Percentiles rank a stretch among this genome's conserved stretches.
Evolutionary conservation across 108 stramenopile species (phyloP).

Genomic region (Conticribra weissflogii): DNA sequence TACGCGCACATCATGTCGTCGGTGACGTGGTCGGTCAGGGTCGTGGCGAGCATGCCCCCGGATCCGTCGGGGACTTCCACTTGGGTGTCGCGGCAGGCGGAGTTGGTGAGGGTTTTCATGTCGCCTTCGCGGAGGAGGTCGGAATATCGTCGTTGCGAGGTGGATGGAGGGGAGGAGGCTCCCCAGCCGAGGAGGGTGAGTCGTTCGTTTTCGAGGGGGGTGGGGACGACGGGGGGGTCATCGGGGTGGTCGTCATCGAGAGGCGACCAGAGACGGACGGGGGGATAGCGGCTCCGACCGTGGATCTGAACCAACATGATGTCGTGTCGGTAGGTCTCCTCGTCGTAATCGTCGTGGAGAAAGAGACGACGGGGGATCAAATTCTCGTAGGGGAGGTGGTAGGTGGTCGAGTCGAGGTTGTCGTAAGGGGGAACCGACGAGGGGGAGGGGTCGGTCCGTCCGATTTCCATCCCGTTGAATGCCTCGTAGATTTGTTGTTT

Average conservation of each 20-base stretch:
- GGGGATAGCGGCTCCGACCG: slow-evolving; percentile 6
- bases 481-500: slow-evolving; percentile 31
- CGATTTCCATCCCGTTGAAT: slow-evolving; percentile 51
- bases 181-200: slow-evolving; percentile 48
- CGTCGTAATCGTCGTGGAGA: slow-evolving; percentile 31
- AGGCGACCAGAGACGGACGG: no score
- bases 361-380: slow-evolving; percentile 29
- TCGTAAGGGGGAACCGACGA: slow-evolving; percentile 24
- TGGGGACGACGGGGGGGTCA: no score
- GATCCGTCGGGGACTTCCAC: slow-evolving; percentile 29
- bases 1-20: slow-evolving; percentile 66
- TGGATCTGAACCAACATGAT: slow-evolving; percentile 38
- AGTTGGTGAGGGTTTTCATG: slow-evolving; percentile 21
- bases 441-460: no score
- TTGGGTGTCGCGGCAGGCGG: slow-evolving; percentile 10
- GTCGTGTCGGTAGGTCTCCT: slow-evolving; percentile 40
- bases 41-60: not conserved
- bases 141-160: no score
- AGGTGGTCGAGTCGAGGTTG: slow-evolving; percentile 16
- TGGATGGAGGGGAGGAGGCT: no score
- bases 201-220: not conserved
- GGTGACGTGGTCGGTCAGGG: slow-evolving; percentile 31
- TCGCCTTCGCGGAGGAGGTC: slow-evolving; percentile 21
- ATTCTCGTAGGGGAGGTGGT: slow-evolving; percentile 40
- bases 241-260: slow-evolving; percentile 3